A percentile compares a stretch with the other conserved stretches of the same genome.
phyloP scores from a whole-genome alignment of 495 filamentous ascomycete genomes.

The Immersiella caudata region DNA sequence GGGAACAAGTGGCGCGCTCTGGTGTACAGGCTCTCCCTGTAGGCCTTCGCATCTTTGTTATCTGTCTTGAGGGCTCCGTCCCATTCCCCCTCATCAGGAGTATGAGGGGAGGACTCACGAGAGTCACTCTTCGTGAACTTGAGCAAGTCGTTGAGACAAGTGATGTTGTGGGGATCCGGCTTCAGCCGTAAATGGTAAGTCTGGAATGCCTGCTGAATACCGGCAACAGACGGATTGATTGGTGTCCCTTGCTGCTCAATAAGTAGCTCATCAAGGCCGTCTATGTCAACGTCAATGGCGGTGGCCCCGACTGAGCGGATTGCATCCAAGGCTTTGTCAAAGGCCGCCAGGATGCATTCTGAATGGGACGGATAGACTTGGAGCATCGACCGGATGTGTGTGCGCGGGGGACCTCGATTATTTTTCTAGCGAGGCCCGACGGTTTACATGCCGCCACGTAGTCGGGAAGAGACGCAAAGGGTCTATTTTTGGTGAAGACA shows the following conservation, averaged over 20 bases:
- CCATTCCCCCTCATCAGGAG: slow-evolving; percentile 41
- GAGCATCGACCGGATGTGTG: slow-evolving; percentile 24
- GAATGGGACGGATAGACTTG: not conserved
- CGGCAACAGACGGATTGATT: too few relatives aligned
- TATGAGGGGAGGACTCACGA: slow-evolving; percentile 36
- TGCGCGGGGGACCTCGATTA: slow-evolving; percentile 58
- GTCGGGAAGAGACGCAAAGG: slow-evolving; percentile 45
- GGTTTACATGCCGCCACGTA: slow-evolving; percentile 51
- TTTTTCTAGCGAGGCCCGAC: slow-evolving; percentile 65
- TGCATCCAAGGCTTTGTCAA: slow-evolving; percentile 32
- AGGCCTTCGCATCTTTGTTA: not conserved
- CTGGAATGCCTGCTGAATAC: slow-evolving; percentile 47
- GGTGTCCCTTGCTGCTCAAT: too few relatives aligned
- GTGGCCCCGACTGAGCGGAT: slow-evolving; percentile 44
- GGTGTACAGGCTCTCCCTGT: slow-evolving; percentile 23
- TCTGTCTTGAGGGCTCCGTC: slow-evolving; percentile 32
- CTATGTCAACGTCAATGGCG: slow-evolving; percentile 27
- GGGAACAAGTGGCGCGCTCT: slow-evolving; percentile 33
- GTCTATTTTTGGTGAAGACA: slow-evolving; percentile 48
- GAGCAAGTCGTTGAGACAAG: slow-evolving; percentile 32
- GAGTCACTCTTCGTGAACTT: slow-evolving; percentile 36
- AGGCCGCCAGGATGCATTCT: slow-evolving; percentile 21
- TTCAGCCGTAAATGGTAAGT: slow-evolving; percentile 49
- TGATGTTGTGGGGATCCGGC: slow-evolving; percentile 52
- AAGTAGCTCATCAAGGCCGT: too few relatives aligned